A percentile compares a stretch with the other conserved stretches of the same genome.
These are phyloP conservation scores for Zygosaccharomyces sapae DNA, from an alignment of 1,139 yeast genomes.

Conservation along the genomic window DNA sequence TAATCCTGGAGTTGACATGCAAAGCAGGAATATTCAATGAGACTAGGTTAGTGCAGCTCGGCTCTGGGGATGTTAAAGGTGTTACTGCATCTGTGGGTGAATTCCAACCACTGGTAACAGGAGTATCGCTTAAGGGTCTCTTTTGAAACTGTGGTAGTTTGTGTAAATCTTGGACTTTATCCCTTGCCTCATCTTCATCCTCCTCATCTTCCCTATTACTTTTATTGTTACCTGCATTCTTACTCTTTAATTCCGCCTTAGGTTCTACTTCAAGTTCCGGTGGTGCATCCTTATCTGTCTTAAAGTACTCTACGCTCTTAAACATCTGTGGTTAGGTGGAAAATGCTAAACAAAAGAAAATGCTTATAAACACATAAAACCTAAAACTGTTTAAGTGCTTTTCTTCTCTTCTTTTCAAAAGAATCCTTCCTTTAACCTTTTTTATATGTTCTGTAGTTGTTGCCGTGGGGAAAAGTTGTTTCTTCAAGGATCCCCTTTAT, in stretches of 20 bases:
- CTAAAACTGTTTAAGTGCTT: neutral
- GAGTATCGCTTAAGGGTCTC: slow-evolving; percentile 70
- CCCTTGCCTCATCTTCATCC: slow-evolving; percentile 8
- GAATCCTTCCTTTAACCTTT: neutral
- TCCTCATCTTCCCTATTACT: slow-evolving; percentile 2
- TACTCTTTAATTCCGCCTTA: slow-evolving; percentile 15
- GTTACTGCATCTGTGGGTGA: slow-evolving; percentile 45
- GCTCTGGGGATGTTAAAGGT: slow-evolving; percentile 33
- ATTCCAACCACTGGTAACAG: slow-evolving; percentile 49
- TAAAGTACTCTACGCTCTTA: slow-evolving; percentile 25
- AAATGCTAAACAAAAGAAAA: neutral
- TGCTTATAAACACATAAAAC: neutral
- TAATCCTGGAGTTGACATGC: neutral
- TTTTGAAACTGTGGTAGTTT: slow-evolving; percentile 59
- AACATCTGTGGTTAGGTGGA: slow-evolving; percentile 17
- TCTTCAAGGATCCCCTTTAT: neutral
- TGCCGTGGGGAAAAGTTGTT: neutral
- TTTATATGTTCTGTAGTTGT: neutral
- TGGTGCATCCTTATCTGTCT: slow-evolving; percentile 39
- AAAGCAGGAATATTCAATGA: slow-evolving; percentile 4
- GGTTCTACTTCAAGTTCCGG: slow-evolving; percentile 30
- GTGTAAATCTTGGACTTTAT: slow-evolving; percentile 38
- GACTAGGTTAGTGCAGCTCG: slow-evolving; percentile 14
- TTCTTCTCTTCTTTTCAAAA: neutral
- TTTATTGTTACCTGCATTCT: neutral